Evolutionary conservation across 352 stramenopile species (phyloP).

Genomic region (Phytophthora vignae): DNA sequence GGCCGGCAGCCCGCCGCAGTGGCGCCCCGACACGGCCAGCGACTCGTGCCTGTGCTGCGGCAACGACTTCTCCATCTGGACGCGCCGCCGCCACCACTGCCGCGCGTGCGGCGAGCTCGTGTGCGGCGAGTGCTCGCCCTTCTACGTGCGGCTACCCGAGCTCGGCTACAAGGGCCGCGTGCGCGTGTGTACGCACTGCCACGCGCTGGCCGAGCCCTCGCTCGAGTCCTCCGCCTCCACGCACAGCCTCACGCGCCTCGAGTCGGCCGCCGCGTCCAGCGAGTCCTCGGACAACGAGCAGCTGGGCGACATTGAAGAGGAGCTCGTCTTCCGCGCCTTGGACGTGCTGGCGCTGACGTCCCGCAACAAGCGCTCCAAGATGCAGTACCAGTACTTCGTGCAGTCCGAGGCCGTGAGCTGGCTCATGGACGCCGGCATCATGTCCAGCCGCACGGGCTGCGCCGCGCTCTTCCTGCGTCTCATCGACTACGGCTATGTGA

Average conservation of each 20-base stretch:
- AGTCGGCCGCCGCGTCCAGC: constrained; percentile 41
- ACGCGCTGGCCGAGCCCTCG: constrained; percentile 41
- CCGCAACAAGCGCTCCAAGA: constrained; percentile 71
- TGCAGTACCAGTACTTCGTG: constrained; percentile 88
- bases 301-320: constrained; percentile 61
- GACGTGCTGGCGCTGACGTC: constrained; percentile 76
- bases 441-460: constrained; percentile 62
- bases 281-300: constrained; percentile 67
- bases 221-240: constrained; percentile 41
- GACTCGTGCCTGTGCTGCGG: constrained; percentile 77
- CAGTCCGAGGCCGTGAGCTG: constrained; percentile 87
- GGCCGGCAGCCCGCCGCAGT: constrained; percentile 43
- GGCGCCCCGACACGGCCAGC: constrained; percentile 77
- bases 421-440: constrained; percentile 75
- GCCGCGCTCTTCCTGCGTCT: constrained; percentile 68
- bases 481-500: constrained; percentile 77
- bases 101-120: constrained; percentile 82
- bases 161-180: constrained; percentile 77
- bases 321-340: constrained; percentile 65
- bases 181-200: constrained; percentile 79
- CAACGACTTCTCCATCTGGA: constrained; percentile 77
- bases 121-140: constrained; percentile 76
- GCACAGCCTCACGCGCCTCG: constrained; percentile 22
- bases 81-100: constrained; percentile 80
- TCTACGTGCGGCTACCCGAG: constrained; percentile 58